These are phyloP conservation scores for Carex myosuroides DNA, from an alignment of 176 grass and related monocot genomes.

Conservation along the genomic window DNA sequence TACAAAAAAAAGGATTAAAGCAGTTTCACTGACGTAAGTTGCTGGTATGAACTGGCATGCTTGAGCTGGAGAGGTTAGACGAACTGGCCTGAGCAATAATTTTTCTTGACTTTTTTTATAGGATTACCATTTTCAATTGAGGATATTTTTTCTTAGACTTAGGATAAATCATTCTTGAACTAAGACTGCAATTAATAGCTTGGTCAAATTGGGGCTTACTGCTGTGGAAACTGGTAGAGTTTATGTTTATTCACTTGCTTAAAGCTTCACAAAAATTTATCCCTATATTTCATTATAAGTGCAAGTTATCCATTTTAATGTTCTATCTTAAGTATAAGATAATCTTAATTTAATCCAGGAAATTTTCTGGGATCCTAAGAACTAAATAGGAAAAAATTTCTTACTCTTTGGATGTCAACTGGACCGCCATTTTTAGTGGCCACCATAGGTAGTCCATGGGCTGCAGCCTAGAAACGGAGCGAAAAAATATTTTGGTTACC, in stretches of 20 bases:
- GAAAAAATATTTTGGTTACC: not conserved
- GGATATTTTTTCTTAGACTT: not conserved
- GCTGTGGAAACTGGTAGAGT: not conserved
- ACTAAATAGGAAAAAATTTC: not conserved
- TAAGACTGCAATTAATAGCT: not conserved
- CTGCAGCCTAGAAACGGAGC: constrained; percentile 54
- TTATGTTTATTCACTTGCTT: not conserved
- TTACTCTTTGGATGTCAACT: constrained; percentile 83
- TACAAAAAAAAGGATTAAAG: not conserved
- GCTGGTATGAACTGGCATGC: not conserved
- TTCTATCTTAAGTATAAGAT: not conserved
- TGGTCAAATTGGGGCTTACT: not conserved
- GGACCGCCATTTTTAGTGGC: constrained; percentile 96
- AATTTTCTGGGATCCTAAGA: not conserved
- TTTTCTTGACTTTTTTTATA: not conserved
- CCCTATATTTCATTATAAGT: not conserved
- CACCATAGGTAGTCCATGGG: constrained; percentile 94
- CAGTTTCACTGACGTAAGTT: not conserved
- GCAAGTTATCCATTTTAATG: not conserved
- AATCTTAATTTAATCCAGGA: not conserved
- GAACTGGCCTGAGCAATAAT: not conserved
- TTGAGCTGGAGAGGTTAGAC: not conserved
- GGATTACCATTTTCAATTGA: not conserved
- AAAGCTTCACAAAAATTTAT: not conserved
- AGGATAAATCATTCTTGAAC: not conserved